Conservation (phyloP, 2,329 filamentous ascomycete genomes). For the Cephalotrichum gorgonifer region DNA sequence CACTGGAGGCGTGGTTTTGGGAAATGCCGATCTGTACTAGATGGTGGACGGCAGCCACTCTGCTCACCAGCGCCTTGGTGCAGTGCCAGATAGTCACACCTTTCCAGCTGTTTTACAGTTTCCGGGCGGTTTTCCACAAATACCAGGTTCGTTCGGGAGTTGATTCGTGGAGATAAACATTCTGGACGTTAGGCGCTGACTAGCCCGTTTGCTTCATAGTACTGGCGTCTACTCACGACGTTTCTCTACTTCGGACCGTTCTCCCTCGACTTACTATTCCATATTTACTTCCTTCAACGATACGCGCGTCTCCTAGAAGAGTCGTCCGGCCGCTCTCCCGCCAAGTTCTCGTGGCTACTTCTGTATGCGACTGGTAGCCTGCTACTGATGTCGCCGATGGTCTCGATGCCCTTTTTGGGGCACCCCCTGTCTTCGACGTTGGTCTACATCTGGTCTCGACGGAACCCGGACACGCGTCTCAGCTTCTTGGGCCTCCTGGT, state of each 20-base stretch:
- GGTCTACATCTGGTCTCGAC: conserved; percentile 95
- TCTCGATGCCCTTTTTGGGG: conserved; percentile 90
- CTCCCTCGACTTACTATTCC: conserved; percentile 88
- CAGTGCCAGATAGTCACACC: conserved; percentile 89
- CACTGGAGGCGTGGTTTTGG: conserved; percentile 96
- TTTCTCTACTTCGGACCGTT: conserved; percentile 97
- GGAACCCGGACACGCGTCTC: conserved; percentile 83
- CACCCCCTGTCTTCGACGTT: conserved; percentile 84
- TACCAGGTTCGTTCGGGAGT: conserved; percentile 57
- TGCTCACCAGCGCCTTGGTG: conserved; percentile 77
- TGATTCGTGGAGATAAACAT: neutral
- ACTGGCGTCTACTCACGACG: conserved; percentile 91
- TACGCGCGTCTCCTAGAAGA: conserved; percentile 94
- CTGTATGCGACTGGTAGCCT: conserved; percentile 75
- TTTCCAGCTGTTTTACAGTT: conserved; percentile 96
- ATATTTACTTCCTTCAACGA: conserved; percentile 95
- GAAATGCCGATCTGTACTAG: conserved; percentile 95
- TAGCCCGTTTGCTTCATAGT: conserved; percentile 38
- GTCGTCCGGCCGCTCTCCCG: conserved; percentile 80
- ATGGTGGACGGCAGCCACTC: conserved; percentile 92
- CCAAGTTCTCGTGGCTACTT: conserved; percentile 91
- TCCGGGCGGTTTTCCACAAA: conserved; percentile 81
- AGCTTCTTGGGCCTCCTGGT: conserved; percentile 83
- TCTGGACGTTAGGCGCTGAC: neutral
- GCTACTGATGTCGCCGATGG: conserved; percentile 71